Conservation (phyloP, 1,139 yeast species). For the Candida tetrigidarum region DNA sequence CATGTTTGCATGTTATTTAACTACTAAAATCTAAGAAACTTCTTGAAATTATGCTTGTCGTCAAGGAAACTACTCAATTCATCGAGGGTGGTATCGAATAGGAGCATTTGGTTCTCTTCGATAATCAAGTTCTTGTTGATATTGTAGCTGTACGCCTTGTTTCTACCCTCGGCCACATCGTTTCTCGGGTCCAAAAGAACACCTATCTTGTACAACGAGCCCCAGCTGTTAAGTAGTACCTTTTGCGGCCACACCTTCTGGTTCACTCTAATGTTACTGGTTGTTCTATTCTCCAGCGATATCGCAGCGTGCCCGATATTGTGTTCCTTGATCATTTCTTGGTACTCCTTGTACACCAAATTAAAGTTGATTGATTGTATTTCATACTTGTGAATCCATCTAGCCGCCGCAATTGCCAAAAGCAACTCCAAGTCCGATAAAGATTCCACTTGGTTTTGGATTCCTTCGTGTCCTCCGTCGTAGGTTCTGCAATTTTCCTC, state of each 20-base stretch:
- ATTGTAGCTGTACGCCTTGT: conserved; percentile 16
- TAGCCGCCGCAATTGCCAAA: conserved; percentile 71
- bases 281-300: conserved; percentile 33
- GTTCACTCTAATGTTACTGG: conserved; percentile 39
- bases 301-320: conserved; percentile 39
- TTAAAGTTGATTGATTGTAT: conserved; percentile 69
- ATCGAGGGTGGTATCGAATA: conserved; percentile 48
- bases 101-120: conserved; percentile 52
- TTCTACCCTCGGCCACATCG: background rate
- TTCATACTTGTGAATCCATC: conserved; percentile 66
- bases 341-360: conserved; percentile 77
- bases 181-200: conserved; percentile 33
- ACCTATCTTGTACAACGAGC: conserved; percentile 42
- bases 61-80: conserved; percentile 42
- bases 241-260: conserved; percentile 53
- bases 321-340: conserved; percentile 51
- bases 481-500: conserved; percentile 26
- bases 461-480: conserved; percentile 16
- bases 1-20: too few relatives aligned
- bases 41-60: conserved; percentile 34
- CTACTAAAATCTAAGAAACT: conserved; percentile 32
- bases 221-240: conserved; percentile 61
- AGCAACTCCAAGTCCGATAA: conserved; percentile 73
- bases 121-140: conserved; percentile 35
- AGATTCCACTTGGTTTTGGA: conserved; percentile 40